Evolutionary conservation across 73 alveolate species (phyloP).

Genomic region (Effrenium voratum): DNA sequence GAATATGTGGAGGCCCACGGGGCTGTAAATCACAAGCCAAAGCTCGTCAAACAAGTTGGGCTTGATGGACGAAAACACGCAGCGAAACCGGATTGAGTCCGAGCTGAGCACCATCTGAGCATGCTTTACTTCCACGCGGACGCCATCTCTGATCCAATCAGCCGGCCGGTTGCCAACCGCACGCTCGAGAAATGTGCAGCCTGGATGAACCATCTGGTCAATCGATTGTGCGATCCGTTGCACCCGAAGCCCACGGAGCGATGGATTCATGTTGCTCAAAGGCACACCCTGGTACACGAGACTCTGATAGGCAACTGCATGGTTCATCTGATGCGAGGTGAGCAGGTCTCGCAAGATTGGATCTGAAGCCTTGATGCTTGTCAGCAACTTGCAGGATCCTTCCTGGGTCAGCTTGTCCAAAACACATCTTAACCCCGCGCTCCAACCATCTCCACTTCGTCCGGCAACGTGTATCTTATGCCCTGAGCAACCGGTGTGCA

Average conservation of each 20-base stretch:
- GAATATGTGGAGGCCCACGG: too few species aligned
- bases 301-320: background rate
- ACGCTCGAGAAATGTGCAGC: background rate
- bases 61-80: background rate
- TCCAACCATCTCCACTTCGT: background rate
- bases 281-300: background rate
- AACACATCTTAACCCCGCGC: background rate
- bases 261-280: background rate
- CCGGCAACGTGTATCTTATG: background rate
- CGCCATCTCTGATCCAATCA: background rate
- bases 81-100: background rate
- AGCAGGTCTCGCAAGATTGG: background rate
- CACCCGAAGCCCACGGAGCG: background rate
- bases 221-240: background rate
- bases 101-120: background rate
- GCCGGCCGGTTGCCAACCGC: background rate
- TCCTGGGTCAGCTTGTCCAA: background rate
- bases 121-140: background rate
- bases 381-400: background rate
- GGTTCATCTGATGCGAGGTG: background rate
- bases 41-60: too few species aligned
- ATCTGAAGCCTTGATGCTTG: background rate
- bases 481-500: background rate
- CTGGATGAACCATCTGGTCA: background rate
- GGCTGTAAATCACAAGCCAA: too few species aligned